Evolutionary conservation across 495 filamentous ascomycete species (phyloP), one percentile per base, ranked within the genome.

Genomic region (Aspergillus incahuasiensis): DNA sequence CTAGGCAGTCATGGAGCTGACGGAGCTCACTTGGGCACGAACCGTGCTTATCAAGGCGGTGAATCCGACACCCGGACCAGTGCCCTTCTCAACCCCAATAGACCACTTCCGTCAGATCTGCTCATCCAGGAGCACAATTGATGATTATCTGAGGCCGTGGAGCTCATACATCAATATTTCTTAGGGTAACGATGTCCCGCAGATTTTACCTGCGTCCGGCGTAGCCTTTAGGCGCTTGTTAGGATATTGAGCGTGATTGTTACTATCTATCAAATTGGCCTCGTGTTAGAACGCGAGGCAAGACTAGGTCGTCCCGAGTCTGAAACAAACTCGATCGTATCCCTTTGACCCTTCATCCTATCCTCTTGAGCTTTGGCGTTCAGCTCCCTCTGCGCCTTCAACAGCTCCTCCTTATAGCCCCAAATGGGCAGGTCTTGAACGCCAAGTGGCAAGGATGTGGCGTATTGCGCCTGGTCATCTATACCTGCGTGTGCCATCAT

Each of bases 401-500:
- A 72, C 56, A 98, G 72, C 60, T 82, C 79, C 50, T 89, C 89
- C 54, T 83, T 86, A 68, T 86, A 96, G 4, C 87, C 89, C 71
- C 80, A 85, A 2, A 71, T 70, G 0, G 90, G 89, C 57, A 92
- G 86, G 39, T 56, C 74, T 5, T 68, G 63, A 1, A 86, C 82
- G 62, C 82, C 86, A 95, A 32, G 91, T 43, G 84, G 66, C 32
- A 98, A 67, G 16, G 88, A 84, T n/a, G 85, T 90, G 6, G 78
- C 74, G 63, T 97, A 96, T 73, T 95, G 88, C 3, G 81, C 78
- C 34, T 72, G 66, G 43, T 81, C 76, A 54, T 80, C 76, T 41
- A 97, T 77, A 4, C 88, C 91, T 5, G 86, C 87, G 73, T 94
- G 96, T 6, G 77, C 78, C 73, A 91, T 83, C 65, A 97, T 78